Evolutionary conservation across 805 yeast genomes (phyloP).

Genomic region (Dipodascopsis uninucleata): DNA sequence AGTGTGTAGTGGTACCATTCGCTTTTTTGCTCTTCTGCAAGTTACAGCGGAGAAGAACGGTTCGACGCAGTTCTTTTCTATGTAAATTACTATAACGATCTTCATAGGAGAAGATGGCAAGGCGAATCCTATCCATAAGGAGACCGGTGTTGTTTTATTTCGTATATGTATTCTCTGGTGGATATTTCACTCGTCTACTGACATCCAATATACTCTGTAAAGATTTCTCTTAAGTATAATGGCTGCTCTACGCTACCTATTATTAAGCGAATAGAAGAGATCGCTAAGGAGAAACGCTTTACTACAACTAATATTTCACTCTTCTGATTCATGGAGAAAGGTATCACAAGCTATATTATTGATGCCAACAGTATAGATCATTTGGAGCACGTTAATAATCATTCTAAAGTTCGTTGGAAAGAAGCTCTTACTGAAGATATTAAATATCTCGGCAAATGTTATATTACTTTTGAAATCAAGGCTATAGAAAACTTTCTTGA

Average conservation of each 20-base stretch:
- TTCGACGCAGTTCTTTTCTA: conserved; percentile 56
- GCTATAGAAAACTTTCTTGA: no score
- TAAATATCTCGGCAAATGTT: no score
- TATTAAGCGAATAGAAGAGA: conserved; percentile 46
- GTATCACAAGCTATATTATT: conserved; percentile 53
- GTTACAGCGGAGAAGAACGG: conserved; percentile 52
- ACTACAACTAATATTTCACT: conserved; percentile 53
- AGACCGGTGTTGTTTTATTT: conserved; percentile 51
- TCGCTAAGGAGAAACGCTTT: conserved; percentile 47
- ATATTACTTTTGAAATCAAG: no score
- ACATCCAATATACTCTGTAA: no score
- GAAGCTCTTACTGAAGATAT: no score
- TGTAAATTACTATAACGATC: conserved; percentile 57
- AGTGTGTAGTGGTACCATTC: conserved; percentile 55
- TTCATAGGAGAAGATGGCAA: conserved; percentile 63
- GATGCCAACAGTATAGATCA: conserved; percentile 50
- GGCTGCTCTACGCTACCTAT: conserved; percentile 35
- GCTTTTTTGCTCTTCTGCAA: conserved; percentile 53
- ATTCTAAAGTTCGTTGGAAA: no score
- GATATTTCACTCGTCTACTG: conserved; percentile 55
- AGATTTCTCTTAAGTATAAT: no score
- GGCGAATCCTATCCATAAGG: conserved; percentile 52
- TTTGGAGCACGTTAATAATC: no score
- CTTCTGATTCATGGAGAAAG: conserved; percentile 54
- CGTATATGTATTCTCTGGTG: conserved; percentile 65